phyloP scores from a whole-genome alignment of 176 grass and related monocot genomes.

The Aegilops bicornis region DNA sequence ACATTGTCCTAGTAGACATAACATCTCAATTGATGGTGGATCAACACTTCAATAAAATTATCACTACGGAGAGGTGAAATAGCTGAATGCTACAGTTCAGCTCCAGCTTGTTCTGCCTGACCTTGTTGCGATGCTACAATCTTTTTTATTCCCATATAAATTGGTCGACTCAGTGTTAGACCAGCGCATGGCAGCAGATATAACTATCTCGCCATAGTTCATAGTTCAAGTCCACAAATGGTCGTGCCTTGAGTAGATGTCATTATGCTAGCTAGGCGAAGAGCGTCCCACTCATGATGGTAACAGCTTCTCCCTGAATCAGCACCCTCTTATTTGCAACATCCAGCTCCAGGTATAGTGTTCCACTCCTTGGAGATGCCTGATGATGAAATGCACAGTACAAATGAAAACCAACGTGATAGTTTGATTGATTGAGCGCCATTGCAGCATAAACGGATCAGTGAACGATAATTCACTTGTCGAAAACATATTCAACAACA shows the following conservation, averaged over 20 bases:
- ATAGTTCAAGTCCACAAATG: not conserved
- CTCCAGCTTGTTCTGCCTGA: not conserved
- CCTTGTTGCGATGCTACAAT: too few relatives aligned
- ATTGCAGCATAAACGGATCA: not conserved
- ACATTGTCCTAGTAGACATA: not conserved
- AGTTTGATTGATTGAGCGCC: not conserved
- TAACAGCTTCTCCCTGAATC: slow-evolving; percentile 68
- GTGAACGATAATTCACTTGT: not conserved
- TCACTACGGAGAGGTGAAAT: not conserved
- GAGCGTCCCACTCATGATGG: slow-evolving; percentile 53
- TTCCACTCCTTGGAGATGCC: slow-evolving; percentile 63
- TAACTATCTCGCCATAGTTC: not conserved
- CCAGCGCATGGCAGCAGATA: not conserved
- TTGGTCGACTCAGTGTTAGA: not conserved
- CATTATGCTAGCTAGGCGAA: slow-evolving; percentile 27
- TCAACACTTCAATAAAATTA: not conserved
- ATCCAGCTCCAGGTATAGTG: slow-evolving; percentile 55
- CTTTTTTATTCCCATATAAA: not conserved
- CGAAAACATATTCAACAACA: not conserved
- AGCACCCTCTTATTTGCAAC: slow-evolving; percentile 38
- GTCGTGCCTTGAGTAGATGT: not conserved
- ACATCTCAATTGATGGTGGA: not conserved
- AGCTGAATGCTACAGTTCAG: not conserved
- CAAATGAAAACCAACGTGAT: not conserved
- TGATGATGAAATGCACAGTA: slow-evolving; percentile 7